phyloP scores from a whole-genome alignment of 1,284 basidiomycete genomes.

The Pseudozyma hubeiensis region DNA sequence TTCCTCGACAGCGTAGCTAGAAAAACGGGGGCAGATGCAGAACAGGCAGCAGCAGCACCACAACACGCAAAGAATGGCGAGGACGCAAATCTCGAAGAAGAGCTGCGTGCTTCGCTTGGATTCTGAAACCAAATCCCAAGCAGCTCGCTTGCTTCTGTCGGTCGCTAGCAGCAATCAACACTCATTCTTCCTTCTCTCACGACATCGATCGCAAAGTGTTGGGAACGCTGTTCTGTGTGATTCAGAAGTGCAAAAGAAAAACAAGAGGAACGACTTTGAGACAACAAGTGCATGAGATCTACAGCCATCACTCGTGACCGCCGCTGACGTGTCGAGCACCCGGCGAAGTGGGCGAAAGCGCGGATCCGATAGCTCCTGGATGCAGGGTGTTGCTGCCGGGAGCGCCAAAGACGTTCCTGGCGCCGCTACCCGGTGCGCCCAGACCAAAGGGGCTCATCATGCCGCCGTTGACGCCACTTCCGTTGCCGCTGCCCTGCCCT shows the following conservation, averaged over 20 bases:
- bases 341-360: constrained; percentile 45
- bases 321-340: constrained; percentile 34
- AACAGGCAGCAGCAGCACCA: background rate
- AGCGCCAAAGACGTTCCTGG: constrained; percentile 43
- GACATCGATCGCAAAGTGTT: background rate
- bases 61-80: background rate
- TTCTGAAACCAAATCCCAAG: constrained; percentile 27
- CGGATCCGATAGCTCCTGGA: constrained; percentile 43
- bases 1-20: constrained; percentile 30
- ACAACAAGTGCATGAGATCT: background rate
- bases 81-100: constrained; percentile 48
- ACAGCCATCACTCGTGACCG: constrained; percentile 26
- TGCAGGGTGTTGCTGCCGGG: constrained; percentile 35
- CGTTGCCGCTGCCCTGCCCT: constrained; percentile 10
- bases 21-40: constrained; percentile 12
- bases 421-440: constrained; percentile 34
- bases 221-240: constrained; percentile 13
- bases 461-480: constrained; percentile 12
- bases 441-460: constrained; percentile 37
- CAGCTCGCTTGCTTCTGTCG: background rate
- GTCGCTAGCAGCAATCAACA: background rate
- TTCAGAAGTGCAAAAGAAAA: constrained; percentile 3
- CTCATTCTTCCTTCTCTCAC: no score
- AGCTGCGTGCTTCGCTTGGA: constrained; percentile 55
- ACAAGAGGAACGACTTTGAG: background rate